A percentile compares a stretch with the other conserved stretches of the same genome.
Conservation (phyloP, 2,329 filamentous ascomycete species). For the Epichloe sp. region DNA sequence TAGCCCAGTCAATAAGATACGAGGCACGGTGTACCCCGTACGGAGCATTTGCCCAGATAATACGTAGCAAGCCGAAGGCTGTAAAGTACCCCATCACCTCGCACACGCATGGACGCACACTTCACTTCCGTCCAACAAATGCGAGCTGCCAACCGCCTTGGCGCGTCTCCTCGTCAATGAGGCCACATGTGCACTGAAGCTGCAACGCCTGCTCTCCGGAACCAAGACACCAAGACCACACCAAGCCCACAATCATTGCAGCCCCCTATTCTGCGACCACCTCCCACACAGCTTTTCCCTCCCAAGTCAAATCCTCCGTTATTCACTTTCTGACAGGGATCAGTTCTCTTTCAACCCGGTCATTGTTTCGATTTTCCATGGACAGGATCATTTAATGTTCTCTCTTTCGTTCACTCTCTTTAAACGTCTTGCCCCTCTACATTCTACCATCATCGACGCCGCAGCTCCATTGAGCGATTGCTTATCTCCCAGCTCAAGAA, state of each 20-base stretch:
- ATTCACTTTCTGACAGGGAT: not conserved
- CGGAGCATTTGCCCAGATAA: too few relatives aligned
- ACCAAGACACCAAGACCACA: not conserved
- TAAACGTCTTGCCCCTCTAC: constrained; percentile 4
- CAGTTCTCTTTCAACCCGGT: constrained; percentile 5
- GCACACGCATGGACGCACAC: too few relatives aligned
- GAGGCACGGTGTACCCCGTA: too few relatives aligned
- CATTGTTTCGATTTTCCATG: constrained; percentile 1
- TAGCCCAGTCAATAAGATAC: too few relatives aligned
- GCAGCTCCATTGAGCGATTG: not conserved
- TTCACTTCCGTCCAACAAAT: not conserved
- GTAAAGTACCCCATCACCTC: too few relatives aligned
- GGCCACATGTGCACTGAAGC: constrained; percentile 4
- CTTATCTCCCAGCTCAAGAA: not conserved
- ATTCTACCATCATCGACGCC: not conserved
- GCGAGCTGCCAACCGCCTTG: not conserved
- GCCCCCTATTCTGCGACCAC: constrained; percentile 4
- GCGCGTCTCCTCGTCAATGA: not conserved
- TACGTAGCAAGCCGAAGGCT: too few relatives aligned
- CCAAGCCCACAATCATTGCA: not conserved
- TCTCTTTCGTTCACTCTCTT: constrained; percentile 11
- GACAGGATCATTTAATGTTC: constrained; percentile 5
- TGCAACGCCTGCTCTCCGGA: not conserved
- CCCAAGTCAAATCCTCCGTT: constrained; percentile 6
- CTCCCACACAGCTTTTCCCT: constrained; percentile 9